Conservation (phyloP, 805 yeast genomes). For the Candida ovalis region DNA sequence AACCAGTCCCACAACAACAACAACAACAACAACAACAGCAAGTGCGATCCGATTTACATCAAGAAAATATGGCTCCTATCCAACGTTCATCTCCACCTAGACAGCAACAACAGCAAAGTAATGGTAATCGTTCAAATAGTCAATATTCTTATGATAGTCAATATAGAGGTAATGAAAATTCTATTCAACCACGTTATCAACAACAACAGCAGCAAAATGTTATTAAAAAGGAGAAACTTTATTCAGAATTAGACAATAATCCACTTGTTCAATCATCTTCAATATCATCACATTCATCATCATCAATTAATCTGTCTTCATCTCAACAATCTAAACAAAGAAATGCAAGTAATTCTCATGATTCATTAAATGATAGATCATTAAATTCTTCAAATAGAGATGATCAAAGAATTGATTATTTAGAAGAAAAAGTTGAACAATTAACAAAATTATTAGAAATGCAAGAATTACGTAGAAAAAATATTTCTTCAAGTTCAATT, state of each 20-base stretch:
- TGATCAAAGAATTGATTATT: slow-evolving; percentile 22
- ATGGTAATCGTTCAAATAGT: neutral
- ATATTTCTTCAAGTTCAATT: slow-evolving; percentile 13
- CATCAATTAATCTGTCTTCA: neutral
- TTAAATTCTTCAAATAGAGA: neutral
- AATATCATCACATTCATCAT: neutral
- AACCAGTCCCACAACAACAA: neutral
- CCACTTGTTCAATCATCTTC: no score
- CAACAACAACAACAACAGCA: neutral
- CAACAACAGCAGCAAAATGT: neutral
- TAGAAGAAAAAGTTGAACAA: slow-evolving; percentile 31
- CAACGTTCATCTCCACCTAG: neutral
- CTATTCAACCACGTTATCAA: neutral
- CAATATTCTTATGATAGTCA: neutral
- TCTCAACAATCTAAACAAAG: neutral
- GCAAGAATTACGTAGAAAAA: slow-evolving; percentile 16
- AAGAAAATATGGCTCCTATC: no score
- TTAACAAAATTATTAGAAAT: slow-evolving; percentile 21
- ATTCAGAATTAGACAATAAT: no score
- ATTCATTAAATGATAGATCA: slow-evolving; percentile 5
- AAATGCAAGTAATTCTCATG: neutral
- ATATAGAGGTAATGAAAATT: neutral
- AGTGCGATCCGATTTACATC: neutral
- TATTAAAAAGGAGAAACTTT: no score
- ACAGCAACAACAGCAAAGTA: neutral